phyloP scores from a whole-genome alignment of 108 stramenopile species.

The Hondaea fermentalgiana region DNA sequence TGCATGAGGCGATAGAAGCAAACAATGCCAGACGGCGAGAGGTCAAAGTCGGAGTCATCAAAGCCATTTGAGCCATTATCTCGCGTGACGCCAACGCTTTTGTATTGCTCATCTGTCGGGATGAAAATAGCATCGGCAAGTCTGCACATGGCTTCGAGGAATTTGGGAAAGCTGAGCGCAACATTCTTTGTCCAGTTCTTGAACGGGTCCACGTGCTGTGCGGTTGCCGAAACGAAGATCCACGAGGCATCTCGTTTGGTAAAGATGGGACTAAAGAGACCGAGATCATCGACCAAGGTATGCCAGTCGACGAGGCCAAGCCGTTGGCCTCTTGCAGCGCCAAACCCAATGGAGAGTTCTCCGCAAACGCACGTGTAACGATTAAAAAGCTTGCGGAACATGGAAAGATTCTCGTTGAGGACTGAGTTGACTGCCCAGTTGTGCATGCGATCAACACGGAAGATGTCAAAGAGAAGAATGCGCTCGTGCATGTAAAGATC shows the following conservation, averaged over 20 bases:
- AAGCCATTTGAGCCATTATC: background rate
- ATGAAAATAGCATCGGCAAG: background rate
- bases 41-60: background rate
- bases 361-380: background rate
- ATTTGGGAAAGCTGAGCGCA: background rate
- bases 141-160: background rate
- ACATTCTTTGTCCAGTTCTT: background rate
- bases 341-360: background rate
- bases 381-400: background rate
- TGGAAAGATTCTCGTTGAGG: background rate
- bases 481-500: background rate
- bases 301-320: conserved; percentile 1
- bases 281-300: background rate
- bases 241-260: background rate
- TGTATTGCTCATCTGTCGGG: background rate
- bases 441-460: background rate
- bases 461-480: background rate
- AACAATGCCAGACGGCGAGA: background rate
- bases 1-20: background rate
- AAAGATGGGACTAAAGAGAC: background rate
- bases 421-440: conserved; percentile 8
- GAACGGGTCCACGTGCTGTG: background rate
- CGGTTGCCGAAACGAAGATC: background rate
- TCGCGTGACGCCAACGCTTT: background rate
- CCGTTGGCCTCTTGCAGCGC: background rate